Percentiles rank a stretch among this genome's conserved stretches.
Conservation (phyloP, 805 yeast species). For the Candida loeiensis region DNA sequence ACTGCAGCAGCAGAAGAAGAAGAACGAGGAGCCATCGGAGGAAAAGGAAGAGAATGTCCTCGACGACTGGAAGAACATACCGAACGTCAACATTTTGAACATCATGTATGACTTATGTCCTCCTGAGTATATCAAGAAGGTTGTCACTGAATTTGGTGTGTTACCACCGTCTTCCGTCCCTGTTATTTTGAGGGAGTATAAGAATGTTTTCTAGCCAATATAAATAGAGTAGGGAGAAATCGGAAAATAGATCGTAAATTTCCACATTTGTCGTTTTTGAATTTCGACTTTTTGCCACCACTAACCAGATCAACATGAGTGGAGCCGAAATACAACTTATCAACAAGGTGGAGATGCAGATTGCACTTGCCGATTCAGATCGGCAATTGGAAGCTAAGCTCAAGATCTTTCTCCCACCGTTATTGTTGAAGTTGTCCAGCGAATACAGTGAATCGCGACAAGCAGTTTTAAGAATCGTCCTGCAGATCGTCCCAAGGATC, state of each 20-base stretch:
- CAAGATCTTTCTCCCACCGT: constrained; percentile 65
- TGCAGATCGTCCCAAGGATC: constrained; percentile 64
- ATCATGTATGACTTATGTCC: constrained; percentile 94
- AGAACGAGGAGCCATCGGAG: constrained; percentile 13
- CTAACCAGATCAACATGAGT: constrained; percentile 17
- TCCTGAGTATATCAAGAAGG: constrained; percentile 87
- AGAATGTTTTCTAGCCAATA: constrained; percentile 30
- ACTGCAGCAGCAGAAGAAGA: constrained; percentile 15
- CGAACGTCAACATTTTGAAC: constrained; percentile 68
- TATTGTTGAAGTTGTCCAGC: constrained; percentile 75
- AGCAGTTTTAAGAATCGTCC: constrained; percentile 63
- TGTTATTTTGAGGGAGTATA: constrained; percentile 90
- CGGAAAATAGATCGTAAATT: background rate
- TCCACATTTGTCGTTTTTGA: background rate
- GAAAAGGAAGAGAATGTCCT: constrained; percentile 41
- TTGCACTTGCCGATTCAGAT: constrained; percentile 72
- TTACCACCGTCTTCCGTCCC: constrained; percentile 98
- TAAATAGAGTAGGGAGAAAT: background rate
- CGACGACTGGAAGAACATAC: constrained; percentile 60
- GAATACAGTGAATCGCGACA: constrained; percentile 61
- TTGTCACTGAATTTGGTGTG: constrained; percentile 93
- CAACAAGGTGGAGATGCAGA: constrained; percentile 74
- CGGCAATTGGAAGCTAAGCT: constrained; percentile 60
- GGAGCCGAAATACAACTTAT: constrained; percentile 57
- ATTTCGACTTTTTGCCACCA: constrained; percentile 10